Evolutionary conservation across 2,329 filamentous ascomycete genomes (phyloP).

Genomic region (Lojkania enalia): DNA sequence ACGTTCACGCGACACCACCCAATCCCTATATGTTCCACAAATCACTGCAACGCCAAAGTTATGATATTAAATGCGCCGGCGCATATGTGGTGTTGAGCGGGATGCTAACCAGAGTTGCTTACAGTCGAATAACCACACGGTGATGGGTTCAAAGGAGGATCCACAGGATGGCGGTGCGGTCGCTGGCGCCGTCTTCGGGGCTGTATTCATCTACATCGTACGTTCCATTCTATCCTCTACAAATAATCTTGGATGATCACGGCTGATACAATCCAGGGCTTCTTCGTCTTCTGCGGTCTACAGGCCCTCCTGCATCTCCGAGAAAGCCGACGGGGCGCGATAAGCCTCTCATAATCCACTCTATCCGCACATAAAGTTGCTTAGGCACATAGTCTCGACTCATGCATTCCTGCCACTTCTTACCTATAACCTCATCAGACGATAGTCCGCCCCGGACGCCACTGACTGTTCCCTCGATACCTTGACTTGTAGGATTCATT

Average conservation of each 20-base stretch:
- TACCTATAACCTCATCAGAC: not conserved
- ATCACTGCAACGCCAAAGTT: too few species aligned
- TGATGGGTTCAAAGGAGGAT: constrained; percentile 73
- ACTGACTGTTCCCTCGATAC: not conserved
- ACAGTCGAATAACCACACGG: constrained; percentile 73
- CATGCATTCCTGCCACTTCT: not conserved
- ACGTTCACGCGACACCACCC: constrained; percentile 32
- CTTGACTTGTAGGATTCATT: too few species aligned
- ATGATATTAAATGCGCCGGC: too few species aligned
- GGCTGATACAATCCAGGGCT: constrained; percentile 55
- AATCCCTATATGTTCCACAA: not conserved
- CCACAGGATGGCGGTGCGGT: constrained; percentile 76
- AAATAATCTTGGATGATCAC: not conserved
- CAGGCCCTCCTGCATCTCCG: constrained; percentile 86
- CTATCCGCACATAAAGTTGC: not conserved
- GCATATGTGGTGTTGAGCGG: too few species aligned
- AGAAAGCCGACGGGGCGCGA: constrained; percentile 80
- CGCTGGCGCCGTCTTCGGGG: constrained; percentile 81
- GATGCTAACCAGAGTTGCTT: constrained; percentile 18
- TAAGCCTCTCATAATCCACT: constrained; percentile 64
- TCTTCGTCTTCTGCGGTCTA: constrained; percentile 88
- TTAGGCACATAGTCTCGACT: not conserved
- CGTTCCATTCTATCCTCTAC: constrained; percentile 44
- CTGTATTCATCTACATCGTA: constrained; percentile 88
- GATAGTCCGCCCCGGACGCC: not conserved